phyloP scores from a whole-genome alignment of 2,329 filamentous ascomycete species.

The Lojkania enalia region DNA sequence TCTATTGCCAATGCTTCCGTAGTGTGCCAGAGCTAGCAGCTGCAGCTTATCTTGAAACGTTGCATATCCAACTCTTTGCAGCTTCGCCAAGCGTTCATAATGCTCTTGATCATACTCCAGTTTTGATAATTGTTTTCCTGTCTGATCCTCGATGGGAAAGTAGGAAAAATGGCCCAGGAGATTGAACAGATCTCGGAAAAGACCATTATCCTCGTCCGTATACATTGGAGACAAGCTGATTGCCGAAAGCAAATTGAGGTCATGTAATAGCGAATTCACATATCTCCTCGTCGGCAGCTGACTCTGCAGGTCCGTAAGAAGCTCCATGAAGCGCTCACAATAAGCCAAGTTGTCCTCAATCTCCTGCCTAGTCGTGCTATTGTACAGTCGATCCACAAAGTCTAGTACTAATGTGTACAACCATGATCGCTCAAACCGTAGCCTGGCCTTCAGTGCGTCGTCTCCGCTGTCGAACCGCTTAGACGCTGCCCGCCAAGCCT shows the following conservation, averaged over 20 bases:
- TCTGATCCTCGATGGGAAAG: slow-evolving; percentile 91
- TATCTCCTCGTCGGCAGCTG: slow-evolving; percentile 93
- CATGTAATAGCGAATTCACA: slow-evolving; percentile 83
- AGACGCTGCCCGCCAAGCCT: slow-evolving; percentile 84
- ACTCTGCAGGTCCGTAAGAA: slow-evolving; percentile 86
- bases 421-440: slow-evolving; percentile 94
- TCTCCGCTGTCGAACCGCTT: slow-evolving; percentile 90
- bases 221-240: slow-evolving; percentile 79
- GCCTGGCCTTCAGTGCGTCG: slow-evolving; percentile 72
- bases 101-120: slow-evolving; percentile 79
- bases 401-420: slow-evolving; percentile 83
- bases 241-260: slow-evolving; percentile 79
- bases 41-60: slow-evolving; percentile 85
- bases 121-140: slow-evolving; percentile 72
- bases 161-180: slow-evolving; percentile 85
- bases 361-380: slow-evolving; percentile 35
- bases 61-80: slow-evolving; percentile 78
- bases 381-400: slow-evolving; percentile 75
- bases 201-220: slow-evolving; percentile 70
- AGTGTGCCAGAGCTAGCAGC: slow-evolving; percentile 91
- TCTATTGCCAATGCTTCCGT: slow-evolving; percentile 80
- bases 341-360: slow-evolving; percentile 70
- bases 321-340: slow-evolving; percentile 90
- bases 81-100: slow-evolving; percentile 71
- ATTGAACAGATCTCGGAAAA: slow-evolving; percentile 78